Evolutionary conservation across 371 early-diverging fungal species (phyloP).

Genomic region (Rhizopus delemar): DNA sequence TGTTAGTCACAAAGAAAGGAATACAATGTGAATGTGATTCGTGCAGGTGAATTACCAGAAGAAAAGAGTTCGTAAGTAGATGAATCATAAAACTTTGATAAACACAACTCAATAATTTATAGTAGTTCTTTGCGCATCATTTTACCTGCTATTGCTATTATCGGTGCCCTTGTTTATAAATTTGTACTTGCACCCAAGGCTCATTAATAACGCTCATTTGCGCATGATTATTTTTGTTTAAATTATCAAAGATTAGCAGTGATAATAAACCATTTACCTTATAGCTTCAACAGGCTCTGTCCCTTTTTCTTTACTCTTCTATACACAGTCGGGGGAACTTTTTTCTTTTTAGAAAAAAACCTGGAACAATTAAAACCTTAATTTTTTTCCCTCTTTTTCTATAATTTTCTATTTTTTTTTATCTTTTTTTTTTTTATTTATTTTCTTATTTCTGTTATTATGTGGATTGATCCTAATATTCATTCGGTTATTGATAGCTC

Average conservation of each 20-base stretch:
- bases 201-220: background rate
- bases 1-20: slow-evolving; percentile 28
- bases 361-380: background rate
- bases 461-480: slow-evolving; percentile 3
- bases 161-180: slow-evolving; percentile 43
- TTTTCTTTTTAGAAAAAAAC: background rate
- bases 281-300: background rate
- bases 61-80: slow-evolving; percentile 41
- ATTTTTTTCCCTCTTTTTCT: slow-evolving; percentile 4
- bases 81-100: background rate
- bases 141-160: slow-evolving; percentile 23
- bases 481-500: background rate
- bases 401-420: background rate
- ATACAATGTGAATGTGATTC: slow-evolving; percentile 32
- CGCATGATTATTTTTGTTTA: background rate
- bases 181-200: slow-evolving; percentile 34
- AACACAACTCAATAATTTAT: background rate
- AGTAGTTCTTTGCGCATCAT: slow-evolving; percentile 30
- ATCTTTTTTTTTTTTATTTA: background rate
- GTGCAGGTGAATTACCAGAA: slow-evolving; percentile 47
- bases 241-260: slow-evolving; percentile 28
- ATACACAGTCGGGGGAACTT: background rate
- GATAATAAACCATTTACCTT: background rate
- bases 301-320: background rate
- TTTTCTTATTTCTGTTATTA: background rate